phyloP scores from a whole-genome alignment of 2,329 filamentous ascomycete genomes.

The Didymella pinodella region DNA sequence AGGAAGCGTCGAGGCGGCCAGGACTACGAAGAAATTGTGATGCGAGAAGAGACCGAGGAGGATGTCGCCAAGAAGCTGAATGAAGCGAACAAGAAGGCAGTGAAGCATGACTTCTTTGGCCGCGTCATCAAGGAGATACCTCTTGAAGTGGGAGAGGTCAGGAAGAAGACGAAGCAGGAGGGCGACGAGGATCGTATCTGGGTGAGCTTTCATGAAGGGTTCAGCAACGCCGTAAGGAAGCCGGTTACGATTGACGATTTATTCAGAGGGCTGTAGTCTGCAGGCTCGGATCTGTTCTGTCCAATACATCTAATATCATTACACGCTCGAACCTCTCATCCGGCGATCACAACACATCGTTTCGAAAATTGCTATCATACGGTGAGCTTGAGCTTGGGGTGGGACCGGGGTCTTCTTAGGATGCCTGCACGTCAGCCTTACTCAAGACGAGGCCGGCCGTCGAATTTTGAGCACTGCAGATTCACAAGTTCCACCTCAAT shows the following conservation, averaged over 20 bases:
- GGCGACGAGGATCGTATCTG: conserved; percentile 71
- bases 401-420: neutral
- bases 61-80: conserved; percentile 34
- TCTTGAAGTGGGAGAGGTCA: conserved; percentile 52
- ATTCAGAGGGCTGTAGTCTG: conserved; percentile 66
- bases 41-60: conserved; percentile 27
- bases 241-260: conserved; percentile 83
- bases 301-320: neutral
- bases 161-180: conserved; percentile 49
- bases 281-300: neutral
- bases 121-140: conserved; percentile 66
- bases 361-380: neutral
- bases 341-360: neutral
- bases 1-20: conserved; percentile 62
- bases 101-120: conserved; percentile 88
- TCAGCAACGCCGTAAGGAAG: conserved; percentile 91
- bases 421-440: neutral
- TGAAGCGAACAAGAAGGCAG: conserved; percentile 43
- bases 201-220: conserved; percentile 89
- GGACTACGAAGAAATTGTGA: conserved; percentile 27
- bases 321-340: neutral
- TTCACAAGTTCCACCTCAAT: neutral
- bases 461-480: neutral
- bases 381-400: neutral
- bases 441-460: neutral